These are phyloP conservation scores for Geotrichum reessii DNA, from an alignment of 1,139 yeast genomes.

Conservation along the genomic window DNA sequence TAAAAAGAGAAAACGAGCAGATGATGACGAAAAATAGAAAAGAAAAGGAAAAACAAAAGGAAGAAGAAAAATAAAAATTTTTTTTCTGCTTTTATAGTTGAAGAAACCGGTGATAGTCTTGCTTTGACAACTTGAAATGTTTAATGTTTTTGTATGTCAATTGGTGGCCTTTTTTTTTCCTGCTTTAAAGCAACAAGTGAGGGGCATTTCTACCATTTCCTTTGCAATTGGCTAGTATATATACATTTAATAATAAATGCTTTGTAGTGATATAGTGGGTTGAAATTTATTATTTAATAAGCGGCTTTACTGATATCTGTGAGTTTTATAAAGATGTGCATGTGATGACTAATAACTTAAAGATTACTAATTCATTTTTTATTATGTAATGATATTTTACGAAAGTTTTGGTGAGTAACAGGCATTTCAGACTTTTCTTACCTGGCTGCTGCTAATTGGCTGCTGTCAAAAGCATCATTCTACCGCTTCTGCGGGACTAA, in stretches of 20 bases:
- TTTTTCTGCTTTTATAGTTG: background rate
- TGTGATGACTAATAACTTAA: background rate
- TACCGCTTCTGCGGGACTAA: background rate
- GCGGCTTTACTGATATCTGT: background rate
- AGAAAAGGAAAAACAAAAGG: background rate
- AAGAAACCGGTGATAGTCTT: background rate
- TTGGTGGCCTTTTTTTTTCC: slow-evolving; percentile 5
- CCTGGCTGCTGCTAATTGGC: background rate
- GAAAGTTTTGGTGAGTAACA: background rate
- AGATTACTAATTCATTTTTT: background rate
- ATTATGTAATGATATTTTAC: background rate
- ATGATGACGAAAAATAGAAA: background rate
- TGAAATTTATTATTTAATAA: background rate
- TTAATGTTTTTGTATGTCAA: background rate
- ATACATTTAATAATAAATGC: no score
- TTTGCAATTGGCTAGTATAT: background rate
- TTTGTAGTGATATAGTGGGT: slow-evolving; percentile 10
- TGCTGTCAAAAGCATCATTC: background rate
- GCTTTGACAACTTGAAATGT: background rate
- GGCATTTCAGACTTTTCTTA: background rate
- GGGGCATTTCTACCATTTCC: background rate
- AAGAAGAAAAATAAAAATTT: background rate
- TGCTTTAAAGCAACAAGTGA: background rate
- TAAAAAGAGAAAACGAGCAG: background rate
- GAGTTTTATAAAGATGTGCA: slow-evolving; percentile 1